Base-by-base conservation (phyloP, 2,329 filamentous ascomycete genomes). In the Berkeleyomyces basicola region DNA sequence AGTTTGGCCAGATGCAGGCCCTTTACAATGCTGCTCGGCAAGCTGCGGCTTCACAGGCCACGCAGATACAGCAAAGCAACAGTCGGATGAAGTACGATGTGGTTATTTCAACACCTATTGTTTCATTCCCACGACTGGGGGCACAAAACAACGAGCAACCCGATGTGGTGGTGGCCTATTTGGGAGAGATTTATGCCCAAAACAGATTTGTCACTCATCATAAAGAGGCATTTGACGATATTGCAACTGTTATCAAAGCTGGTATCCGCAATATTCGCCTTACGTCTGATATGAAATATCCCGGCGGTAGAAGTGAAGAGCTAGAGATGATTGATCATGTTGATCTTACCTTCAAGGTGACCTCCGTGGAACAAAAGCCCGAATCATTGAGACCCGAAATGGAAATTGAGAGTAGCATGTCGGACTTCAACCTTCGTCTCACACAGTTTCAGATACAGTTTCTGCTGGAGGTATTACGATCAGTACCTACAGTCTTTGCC, bases 1-100 rank as follows among this genome's bases (percentile, higher is more conserved):
- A 99, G 70, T 99, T 99, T 72, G 93, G 95, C 65, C 96, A 95
- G 74, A 99, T 99, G 93, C 93, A 99, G 73, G 92, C 93, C 31
- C 87, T 99, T 61, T 99, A 96, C 77, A 99, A 99, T 70, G 92
- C 93, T 49, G 93, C 95, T 10, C 84, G 95, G 42, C 90, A 96
- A 73, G 95, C 92, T 46, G 93, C 95, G 2, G 89, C 93, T 46
- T 92, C 88, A 66, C 91, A 96, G 72, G 95, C 93, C 7, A 95
- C 83, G 64, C 91, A 96, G 70, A 82, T 99, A 4, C 93, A 97
- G 70, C 87, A 97, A 70, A 91, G 85, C 70, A 88, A 88, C 0
- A 89, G 85, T 69, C 90, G 89, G 66, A 88, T 97, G 76, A 91
- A 95, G 71, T 96, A 96, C 63, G 93, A 99, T 69, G 82, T 99